A percentile compares a stretch with the other conserved stretches of the same genome.
These are phyloP conservation scores for Dioscorea alata DNA, from an alignment of 106 monocot species.

Conservation along the genomic window DNA sequence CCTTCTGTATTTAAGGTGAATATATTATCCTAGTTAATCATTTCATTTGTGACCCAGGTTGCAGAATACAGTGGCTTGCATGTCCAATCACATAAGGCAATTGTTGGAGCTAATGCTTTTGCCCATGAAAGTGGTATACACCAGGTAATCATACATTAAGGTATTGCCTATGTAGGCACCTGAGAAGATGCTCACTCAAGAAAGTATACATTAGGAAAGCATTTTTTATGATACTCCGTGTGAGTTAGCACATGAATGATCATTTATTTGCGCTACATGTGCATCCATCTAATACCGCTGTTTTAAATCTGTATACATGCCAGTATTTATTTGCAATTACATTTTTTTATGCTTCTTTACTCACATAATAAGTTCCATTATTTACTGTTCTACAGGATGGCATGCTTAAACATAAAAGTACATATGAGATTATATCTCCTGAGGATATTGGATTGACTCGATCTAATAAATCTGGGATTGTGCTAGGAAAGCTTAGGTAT, in stretches of 20 bases:
- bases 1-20: conserved; percentile 1
- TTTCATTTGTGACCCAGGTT: conserved; percentile 32
- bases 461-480: conserved; percentile 83
- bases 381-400: conserved; percentile 56
- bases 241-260: too few species aligned
- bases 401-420: conserved; percentile 90
- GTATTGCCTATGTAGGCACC: too few species aligned
- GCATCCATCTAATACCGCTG: too few species aligned
- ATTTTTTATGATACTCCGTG: too few species aligned
- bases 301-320: too few species aligned
- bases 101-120: conserved; percentile 87
- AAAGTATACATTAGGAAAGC: too few species aligned
- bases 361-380: neutral
- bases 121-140: conserved; percentile 88
- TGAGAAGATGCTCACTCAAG: too few species aligned
- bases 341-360: too few species aligned
- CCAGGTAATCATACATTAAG: conserved; percentile 25
- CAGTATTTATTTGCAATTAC: too few species aligned
- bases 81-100: conserved; percentile 93
- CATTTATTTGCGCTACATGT: too few species aligned
- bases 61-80: conserved; percentile 76
- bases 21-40: conserved; percentile 1
- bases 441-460: conserved; percentile 86
- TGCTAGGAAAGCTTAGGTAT: conserved; percentile 94
- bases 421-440: conserved; percentile 95